phyloP scores from a whole-genome alignment of 768 basidiomycete species.

The Lactarius akahatsu region DNA sequence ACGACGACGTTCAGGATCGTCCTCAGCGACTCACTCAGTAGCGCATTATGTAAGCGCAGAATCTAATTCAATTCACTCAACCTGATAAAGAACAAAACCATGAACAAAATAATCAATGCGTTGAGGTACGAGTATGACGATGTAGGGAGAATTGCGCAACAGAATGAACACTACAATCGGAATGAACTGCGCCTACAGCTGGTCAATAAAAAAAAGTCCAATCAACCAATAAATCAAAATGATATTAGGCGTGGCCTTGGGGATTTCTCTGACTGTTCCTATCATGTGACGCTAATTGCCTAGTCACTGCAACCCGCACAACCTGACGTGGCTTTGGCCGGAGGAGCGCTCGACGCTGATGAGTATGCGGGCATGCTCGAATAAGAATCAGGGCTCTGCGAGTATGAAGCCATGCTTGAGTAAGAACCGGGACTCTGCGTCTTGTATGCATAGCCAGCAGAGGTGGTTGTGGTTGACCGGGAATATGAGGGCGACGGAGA shows the following conservation, averaged over 20 bases:
- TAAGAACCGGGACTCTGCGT: slow-evolving; percentile 22
- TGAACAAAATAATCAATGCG: not conserved
- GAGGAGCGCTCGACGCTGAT: not conserved
- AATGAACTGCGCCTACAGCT: slow-evolving; percentile 9
- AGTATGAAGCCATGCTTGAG: slow-evolving; percentile 7
- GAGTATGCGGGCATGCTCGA: not conserved
- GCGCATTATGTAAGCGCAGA: not conserved
- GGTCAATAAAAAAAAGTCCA: slow-evolving; percentile 2
- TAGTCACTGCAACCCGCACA: slow-evolving; percentile 19
- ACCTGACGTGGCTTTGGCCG: not conserved
- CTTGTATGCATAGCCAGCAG: slow-evolving; percentile 31
- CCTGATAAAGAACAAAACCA: not conserved
- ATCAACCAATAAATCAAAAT: slow-evolving; percentile 15
- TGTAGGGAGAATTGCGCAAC: not conserved
- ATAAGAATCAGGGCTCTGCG: not conserved
- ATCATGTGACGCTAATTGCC: not conserved
- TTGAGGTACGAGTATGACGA: not conserved
- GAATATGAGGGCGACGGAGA: slow-evolving; percentile 32
- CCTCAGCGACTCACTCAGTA: not conserved
- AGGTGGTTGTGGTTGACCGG: slow-evolving; percentile 28
- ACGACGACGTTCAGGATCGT: not conserved
- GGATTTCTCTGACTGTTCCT: not conserved
- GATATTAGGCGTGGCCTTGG: not conserved
- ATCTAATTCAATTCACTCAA: not conserved
- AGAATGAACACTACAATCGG: not conserved